A percentile compares a stretch with the other conserved stretches of the same genome.
These are phyloP conservation scores for Terfezia boudieri DNA, from an alignment of 495 filamentous ascomycete genomes.

Conservation along the genomic window DNA sequence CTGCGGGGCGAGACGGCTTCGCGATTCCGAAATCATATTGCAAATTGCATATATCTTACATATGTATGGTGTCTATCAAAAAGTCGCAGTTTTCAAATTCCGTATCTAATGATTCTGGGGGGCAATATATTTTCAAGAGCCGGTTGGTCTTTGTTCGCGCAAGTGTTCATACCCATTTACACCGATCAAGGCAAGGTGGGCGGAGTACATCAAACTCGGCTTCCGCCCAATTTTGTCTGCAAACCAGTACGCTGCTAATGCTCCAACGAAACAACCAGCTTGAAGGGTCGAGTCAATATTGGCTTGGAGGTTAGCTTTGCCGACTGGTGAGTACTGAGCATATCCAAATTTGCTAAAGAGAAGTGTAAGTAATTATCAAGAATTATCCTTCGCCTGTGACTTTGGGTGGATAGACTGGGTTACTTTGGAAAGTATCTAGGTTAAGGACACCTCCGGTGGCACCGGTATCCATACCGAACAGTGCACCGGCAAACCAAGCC, in stretches of 20 bases:
- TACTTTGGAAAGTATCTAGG: constrained; percentile 26
- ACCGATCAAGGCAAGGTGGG: constrained; percentile 9
- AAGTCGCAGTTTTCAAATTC: too few species aligned
- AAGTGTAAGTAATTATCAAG: background rate
- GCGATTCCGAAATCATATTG: too few species aligned
- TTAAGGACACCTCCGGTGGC: constrained; percentile 43
- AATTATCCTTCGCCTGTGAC: constrained; percentile 5
- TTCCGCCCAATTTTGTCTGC: constrained; percentile 36
- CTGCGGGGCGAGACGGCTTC: too few species aligned
- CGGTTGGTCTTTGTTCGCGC: too few species aligned
- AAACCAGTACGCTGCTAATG: constrained; percentile 32
- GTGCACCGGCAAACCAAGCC: constrained; percentile 57
- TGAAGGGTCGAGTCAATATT: constrained; percentile 46
- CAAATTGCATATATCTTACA: too few species aligned
- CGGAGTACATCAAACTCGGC: constrained; percentile 12
- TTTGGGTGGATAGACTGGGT: background rate
- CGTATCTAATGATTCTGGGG: too few species aligned
- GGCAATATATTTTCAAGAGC: too few species aligned
- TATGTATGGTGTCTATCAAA: too few species aligned
- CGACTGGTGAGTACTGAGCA: constrained; percentile 7
- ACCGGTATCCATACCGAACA: constrained; percentile 43
- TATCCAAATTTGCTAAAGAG: constrained; percentile 28
- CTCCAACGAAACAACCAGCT: constrained; percentile 41
- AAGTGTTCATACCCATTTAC: too few species aligned
- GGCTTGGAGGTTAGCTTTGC: constrained; percentile 24